phyloP scores from a whole-genome alignment of 345 rosid genomes.

The Noccaea caerulescens region DNA sequence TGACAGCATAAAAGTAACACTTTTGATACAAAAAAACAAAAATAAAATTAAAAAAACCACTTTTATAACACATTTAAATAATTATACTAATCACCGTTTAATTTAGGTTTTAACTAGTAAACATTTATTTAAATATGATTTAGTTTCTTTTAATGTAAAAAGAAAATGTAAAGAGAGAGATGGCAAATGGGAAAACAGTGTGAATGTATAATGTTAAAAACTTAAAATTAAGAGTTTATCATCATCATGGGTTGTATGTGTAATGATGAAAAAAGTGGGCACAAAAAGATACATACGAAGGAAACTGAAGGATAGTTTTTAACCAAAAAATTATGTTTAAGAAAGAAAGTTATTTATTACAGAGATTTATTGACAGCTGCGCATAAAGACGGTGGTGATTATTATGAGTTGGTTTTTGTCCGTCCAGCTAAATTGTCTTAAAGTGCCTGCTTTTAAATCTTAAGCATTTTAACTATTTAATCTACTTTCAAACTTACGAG shows the following conservation, averaged over 20 bases:
- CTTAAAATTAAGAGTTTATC: not conserved
- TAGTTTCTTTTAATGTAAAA: not conserved
- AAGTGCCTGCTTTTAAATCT: slow-evolving; percentile 49
- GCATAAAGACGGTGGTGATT: slow-evolving; percentile 56
- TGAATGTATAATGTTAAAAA: slow-evolving; percentile 13
- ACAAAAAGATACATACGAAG: slow-evolving; percentile 52
- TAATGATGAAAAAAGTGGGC: slow-evolving; percentile 49
- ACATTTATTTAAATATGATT: not conserved
- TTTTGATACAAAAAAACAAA: too few relatives aligned
- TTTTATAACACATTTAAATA: not conserved
- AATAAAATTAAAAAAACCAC: too few relatives aligned
- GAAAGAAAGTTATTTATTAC: slow-evolving; percentile 31
- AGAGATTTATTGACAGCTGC: slow-evolving; percentile 53
- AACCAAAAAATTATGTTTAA: not conserved
- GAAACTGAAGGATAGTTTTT: slow-evolving; percentile 21
- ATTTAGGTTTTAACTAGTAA: not conserved
- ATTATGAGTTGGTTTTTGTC: slow-evolving; percentile 51
- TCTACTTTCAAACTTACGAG: not conserved
- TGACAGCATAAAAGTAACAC: too few relatives aligned
- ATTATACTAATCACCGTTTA: not conserved
- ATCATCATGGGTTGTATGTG: slow-evolving; percentile 22
- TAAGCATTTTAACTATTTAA: slow-evolving; percentile 36
- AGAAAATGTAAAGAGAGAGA: not conserved
- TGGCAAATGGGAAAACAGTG: not conserved
- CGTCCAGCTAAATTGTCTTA: slow-evolving; percentile 62